These are phyloP conservation scores for Yamadazyma diospyri DNA, from an alignment of 1,139 yeast genomes.

Conservation along the genomic window DNA sequence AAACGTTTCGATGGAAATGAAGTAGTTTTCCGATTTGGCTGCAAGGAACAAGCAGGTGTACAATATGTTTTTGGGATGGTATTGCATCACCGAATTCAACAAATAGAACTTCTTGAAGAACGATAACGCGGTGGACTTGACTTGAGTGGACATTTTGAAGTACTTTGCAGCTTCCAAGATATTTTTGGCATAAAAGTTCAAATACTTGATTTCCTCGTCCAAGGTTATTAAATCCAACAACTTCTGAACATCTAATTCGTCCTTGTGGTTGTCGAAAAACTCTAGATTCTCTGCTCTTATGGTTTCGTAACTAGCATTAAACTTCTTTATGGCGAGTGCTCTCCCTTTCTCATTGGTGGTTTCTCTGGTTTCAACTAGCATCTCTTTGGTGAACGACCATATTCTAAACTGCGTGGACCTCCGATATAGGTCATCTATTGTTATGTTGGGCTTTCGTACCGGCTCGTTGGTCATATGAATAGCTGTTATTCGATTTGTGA, in stretches of 20 bases:
- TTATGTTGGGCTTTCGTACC: conserved; percentile 7
- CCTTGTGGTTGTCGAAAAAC: conserved; percentile 24
- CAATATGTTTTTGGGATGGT: conserved; percentile 79
- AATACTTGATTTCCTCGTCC: conserved; percentile 68
- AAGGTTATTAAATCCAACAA: conserved; percentile 47
- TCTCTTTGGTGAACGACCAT: conserved; percentile 76
- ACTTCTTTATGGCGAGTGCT: conserved; percentile 34
- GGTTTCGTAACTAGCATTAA: conserved; percentile 21
- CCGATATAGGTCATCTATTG: conserved; percentile 83
- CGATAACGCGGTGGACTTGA: conserved; percentile 77
- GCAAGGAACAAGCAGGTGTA: conserved; percentile 88
- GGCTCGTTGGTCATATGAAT: conserved; percentile 3
- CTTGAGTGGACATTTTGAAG: conserved; percentile 48
- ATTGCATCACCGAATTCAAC: conserved; percentile 75
- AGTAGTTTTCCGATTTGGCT: conserved; percentile 87
- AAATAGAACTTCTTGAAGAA: conserved; percentile 81
- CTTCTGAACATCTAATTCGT: conserved; percentile 29
- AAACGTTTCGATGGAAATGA: conserved; percentile 81
- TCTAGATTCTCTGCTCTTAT: conserved; percentile 30
- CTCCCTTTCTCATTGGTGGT: conserved; percentile 54
- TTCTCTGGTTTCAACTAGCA: conserved; percentile 45
- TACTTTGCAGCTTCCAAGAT: conserved; percentile 52
- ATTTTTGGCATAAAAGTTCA: conserved; percentile 69
- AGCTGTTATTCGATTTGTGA: no score
- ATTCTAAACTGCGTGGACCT: conserved; percentile 77